Percentiles rank a stretch among this genome's conserved stretches.
These are phyloP conservation scores for Aspergillus cavernicola DNA, from an alignment of 495 filamentous ascomycete species.

Conservation along the genomic window DNA sequence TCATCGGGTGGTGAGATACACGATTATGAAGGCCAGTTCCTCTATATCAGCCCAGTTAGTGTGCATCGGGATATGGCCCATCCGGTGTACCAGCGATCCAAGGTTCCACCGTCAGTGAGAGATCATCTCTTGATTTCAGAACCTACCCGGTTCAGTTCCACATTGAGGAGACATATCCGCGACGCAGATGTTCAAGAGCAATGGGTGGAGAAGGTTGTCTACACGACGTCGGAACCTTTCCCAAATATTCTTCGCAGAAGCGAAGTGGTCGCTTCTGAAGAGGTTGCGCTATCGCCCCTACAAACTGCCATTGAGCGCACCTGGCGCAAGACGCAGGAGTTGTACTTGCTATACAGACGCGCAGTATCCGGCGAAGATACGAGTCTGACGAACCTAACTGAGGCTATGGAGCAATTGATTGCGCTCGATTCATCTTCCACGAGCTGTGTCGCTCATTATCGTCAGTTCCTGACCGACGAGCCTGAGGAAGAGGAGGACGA, in stretches of 20 bases:
- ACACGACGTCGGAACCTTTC: slow-evolving; percentile 79
- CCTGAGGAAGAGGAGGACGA: slow-evolving; percentile 36
- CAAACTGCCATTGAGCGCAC: slow-evolving; percentile 92
- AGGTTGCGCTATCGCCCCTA: slow-evolving; percentile 64
- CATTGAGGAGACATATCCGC: slow-evolving; percentile 60
- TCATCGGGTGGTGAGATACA: slow-evolving; percentile 65
- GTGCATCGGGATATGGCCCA: slow-evolving; percentile 78
- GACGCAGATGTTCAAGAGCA: slow-evolving; percentile 64
- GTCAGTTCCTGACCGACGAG: slow-evolving; percentile 59
- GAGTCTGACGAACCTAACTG: slow-evolving; percentile 61
- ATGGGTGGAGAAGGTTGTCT: slow-evolving; percentile 82
- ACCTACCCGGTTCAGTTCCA: slow-evolving; percentile 69
- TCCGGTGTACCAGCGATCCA: slow-evolving; percentile 82
- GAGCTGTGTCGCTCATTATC: slow-evolving; percentile 70
- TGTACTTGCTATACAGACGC: slow-evolving; percentile 68
- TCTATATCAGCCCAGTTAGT: slow-evolving; percentile 77
- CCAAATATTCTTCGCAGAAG: slow-evolving; percentile 87
- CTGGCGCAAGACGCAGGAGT: slow-evolving; percentile 82
- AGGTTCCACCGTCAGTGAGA: slow-evolving; percentile 74
- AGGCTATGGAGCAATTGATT: slow-evolving; percentile 69
- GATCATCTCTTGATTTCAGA: slow-evolving; percentile 78
- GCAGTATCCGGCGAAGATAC: slow-evolving; percentile 70
- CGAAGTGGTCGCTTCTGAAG: slow-evolving; percentile 71
- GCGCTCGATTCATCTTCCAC: slow-evolving; percentile 58
- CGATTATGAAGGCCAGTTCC: slow-evolving; percentile 88